These are phyloP conservation scores for Lathyrus aphaca DNA, from an alignment of 306 rosid genomes.

Conservation along the genomic window DNA sequence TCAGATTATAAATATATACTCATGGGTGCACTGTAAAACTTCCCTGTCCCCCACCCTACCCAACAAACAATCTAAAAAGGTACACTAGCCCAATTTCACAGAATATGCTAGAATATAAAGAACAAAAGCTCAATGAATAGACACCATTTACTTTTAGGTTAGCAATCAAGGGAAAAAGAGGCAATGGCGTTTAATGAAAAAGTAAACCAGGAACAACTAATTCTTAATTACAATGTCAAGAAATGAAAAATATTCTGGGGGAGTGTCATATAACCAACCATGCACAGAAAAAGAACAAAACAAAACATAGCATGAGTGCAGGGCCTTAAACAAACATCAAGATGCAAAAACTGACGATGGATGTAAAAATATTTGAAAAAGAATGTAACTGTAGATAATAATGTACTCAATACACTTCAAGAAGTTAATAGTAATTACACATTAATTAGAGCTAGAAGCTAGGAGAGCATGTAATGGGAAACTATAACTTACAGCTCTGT, in stretches of 20 bases:
- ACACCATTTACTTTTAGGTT: background rate
- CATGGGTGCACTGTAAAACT: slow-evolving; percentile 19
- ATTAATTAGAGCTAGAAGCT: background rate
- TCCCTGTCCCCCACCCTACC: background rate
- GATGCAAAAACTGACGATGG: background rate
- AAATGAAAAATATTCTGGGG: background rate
- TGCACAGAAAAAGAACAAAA: slow-evolving; percentile 5
- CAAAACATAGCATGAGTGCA: background rate
- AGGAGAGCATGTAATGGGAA: slow-evolving; percentile 19
- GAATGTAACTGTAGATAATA: slow-evolving; percentile 20
- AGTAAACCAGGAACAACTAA: slow-evolving; percentile 21
- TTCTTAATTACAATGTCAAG: background rate
- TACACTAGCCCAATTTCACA: slow-evolving; percentile 3
- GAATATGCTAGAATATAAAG: slow-evolving; percentile 20
- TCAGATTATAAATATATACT: slow-evolving; percentile 23
- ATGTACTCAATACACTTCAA: slow-evolving; percentile 19
- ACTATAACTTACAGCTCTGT: slow-evolving; percentile 58
- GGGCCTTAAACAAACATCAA: slow-evolving; percentile 28
- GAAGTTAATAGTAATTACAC: slow-evolving; percentile 14
- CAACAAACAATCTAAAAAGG: background rate
- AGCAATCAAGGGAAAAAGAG: slow-evolving; percentile 20
- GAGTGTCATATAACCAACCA: background rate
- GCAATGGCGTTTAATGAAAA: slow-evolving; percentile 10
- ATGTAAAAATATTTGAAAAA: slow-evolving; percentile 15
- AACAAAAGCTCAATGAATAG: slow-evolving; percentile 19